Evolutionary conservation across 2,329 filamentous ascomycete species (phyloP).

Genomic region (Metarhizium rileyi): DNA sequence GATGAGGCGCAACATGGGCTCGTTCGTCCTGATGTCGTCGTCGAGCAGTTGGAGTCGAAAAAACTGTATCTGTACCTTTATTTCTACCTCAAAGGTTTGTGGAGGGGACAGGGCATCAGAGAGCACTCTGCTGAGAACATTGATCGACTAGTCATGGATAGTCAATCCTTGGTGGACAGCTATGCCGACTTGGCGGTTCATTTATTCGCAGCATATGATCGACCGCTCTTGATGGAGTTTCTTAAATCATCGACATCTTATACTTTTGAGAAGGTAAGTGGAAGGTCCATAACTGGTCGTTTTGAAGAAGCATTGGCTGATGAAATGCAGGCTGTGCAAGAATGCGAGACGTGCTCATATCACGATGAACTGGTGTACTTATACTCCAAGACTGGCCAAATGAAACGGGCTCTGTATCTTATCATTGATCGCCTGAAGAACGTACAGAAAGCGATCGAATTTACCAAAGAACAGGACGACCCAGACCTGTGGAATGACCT

Average conservation of each 20-base stretch:
- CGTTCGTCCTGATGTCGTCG: constrained; percentile 66
- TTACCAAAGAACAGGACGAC: constrained; percentile 88
- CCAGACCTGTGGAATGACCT: constrained; percentile 92
- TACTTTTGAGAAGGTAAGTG: constrained; percentile 61
- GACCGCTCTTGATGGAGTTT: constrained; percentile 74
- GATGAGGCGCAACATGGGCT: constrained; percentile 87
- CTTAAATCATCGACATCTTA: constrained; percentile 78
- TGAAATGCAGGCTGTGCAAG: constrained; percentile 47
- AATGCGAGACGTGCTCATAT: constrained; percentile 74
- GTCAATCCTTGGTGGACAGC: constrained; percentile 64
- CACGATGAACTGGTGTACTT: constrained; percentile 92
- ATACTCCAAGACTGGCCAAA: constrained; percentile 89
- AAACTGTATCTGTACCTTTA: constrained; percentile 68
- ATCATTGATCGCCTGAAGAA: constrained; percentile 92
- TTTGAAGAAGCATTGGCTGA: constrained; percentile 7
- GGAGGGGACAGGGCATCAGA: constrained; percentile 61
- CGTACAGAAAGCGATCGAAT: constrained; percentile 85
- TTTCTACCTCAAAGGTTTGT: constrained; percentile 83
- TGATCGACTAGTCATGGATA: constrained; percentile 49
- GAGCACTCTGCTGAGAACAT: constrained; percentile 43
- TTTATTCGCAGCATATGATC: constrained; percentile 78
- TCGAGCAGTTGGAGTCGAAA: constrained; percentile 63
- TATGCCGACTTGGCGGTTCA: constrained; percentile 82
- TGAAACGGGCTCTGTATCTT: constrained; percentile 80
- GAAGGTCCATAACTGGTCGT: too few species aligned